Conservation (phyloP, 345 rosid genomes). For the Heritiera fomes region DNA sequence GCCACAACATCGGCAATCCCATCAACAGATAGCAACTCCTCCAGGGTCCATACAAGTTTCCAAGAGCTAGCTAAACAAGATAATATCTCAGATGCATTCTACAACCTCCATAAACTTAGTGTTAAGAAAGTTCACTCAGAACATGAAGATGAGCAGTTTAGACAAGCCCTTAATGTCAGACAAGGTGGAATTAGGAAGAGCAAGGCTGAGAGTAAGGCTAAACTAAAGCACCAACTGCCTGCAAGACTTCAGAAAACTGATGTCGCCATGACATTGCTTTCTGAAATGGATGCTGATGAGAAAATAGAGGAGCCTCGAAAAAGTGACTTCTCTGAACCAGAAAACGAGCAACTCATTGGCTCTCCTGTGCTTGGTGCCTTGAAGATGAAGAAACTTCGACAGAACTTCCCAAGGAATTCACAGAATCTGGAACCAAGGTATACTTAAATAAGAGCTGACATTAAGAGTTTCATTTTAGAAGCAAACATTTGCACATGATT, state of each 20-base stretch:
- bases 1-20: conserved; percentile 39
- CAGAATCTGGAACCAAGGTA: conserved; percentile 69
- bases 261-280: conserved; percentile 43
- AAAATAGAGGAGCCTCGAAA: conserved; percentile 59
- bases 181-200: conserved; percentile 75
- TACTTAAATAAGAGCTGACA: background rate
- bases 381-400: conserved; percentile 55
- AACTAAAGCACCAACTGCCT: conserved; percentile 62
- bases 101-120: conserved; percentile 55
- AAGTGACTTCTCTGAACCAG: conserved; percentile 73
- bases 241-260: conserved; percentile 55
- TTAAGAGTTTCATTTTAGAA: background rate
- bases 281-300: conserved; percentile 47
- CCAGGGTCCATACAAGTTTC: conserved; percentile 27
- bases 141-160: conserved; percentile 76
- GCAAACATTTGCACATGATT: background rate
- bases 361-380: conserved; percentile 40
- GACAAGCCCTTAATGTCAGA: conserved; percentile 71
- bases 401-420: conserved; percentile 49
- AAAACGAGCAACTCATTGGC: conserved; percentile 52
- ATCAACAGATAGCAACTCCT: conserved; percentile 47
- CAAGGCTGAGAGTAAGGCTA: conserved; percentile 61
- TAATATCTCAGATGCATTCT: conserved; percentile 45
- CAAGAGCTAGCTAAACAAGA: conserved; percentile 46
- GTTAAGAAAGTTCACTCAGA: conserved; percentile 57